These are phyloP conservation scores for Leishmania tropica DNA, from an alignment of 208 protist species.

Conservation along the genomic window DNA sequence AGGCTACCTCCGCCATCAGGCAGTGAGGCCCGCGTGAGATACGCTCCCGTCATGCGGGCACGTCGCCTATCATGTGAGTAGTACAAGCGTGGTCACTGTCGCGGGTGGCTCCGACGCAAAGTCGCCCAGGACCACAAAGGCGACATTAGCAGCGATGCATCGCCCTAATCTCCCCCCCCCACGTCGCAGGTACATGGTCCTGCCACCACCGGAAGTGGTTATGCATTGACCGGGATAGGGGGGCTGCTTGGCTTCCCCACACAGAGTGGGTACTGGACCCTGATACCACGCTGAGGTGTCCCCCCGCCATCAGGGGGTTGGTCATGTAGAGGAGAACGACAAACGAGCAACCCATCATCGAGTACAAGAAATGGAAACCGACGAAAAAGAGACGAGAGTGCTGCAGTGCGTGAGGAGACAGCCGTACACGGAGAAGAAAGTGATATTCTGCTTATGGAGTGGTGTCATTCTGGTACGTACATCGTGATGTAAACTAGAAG, in stretches of 20 bases:
- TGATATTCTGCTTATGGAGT: background rate
- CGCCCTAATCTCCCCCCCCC: background rate
- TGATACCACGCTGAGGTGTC: too few relatives aligned
- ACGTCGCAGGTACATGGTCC: background rate
- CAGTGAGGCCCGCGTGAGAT: background rate
- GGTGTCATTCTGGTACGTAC: background rate
- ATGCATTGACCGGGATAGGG: background rate
- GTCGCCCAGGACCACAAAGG: background rate
- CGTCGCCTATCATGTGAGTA: background rate
- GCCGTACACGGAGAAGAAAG: background rate
- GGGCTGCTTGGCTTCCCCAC: background rate
- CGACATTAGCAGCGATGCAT: background rate
- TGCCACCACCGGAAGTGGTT: background rate
- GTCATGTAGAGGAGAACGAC: background rate
- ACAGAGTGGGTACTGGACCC: too few relatives aligned
- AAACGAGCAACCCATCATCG: background rate
- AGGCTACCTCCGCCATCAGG: too few relatives aligned
- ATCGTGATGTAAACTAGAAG: background rate
- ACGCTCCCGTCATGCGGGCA: background rate
- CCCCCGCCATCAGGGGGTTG: background rate
- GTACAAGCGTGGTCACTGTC: background rate
- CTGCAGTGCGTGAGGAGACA: background rate
- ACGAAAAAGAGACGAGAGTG: background rate
- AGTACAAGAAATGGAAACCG: background rate
- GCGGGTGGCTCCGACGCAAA: background rate